Base-by-base conservation (phyloP, 208 protist species). In the Porcisia hertigi region DNA sequence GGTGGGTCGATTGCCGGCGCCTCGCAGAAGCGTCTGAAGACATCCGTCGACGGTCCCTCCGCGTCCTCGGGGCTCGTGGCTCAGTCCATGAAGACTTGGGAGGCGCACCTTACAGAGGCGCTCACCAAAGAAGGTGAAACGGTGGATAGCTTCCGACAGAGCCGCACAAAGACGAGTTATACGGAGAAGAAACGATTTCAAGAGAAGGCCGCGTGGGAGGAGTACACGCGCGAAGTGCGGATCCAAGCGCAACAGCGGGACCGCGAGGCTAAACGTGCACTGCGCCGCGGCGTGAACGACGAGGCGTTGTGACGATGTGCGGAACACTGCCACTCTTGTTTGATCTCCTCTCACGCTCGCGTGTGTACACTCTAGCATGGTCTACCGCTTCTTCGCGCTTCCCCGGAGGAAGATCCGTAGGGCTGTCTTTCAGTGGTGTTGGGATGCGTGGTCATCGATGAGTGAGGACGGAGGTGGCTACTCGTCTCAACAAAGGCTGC, bases 81-180 rank as follows among this genome's bases (percentile, higher is more conserved):
- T 30, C 86, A 91, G 71, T 94, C 92, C 3, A 70, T 91, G 73
- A 66, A 84, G 62, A 63, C 52, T 36, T 96, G 92, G 92, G 85
- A 94, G 69, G 39, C 69, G 16, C 85, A 96, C 73, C 69, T 96
- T 25, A 54, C 82, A 1, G 58, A 41, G 0, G 66, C 87, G 71
- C 82, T 96, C 49, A 69, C 75, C 16, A 39, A n/a, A 14, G 92
- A 96, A 52, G 92, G 92, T 4, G 89, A 94, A 53, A 92, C 92
- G 8, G 49, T 95, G 1, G 84, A 94, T 55, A 89, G 66, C 69
- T 96, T 94, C 76, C 81, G 92, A 12, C 86, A 90, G 39, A 58
- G 80, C 11, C 67, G 80, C 34, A 70, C 82, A 1, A 87, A 92
- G 75, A 60, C 66, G 9, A 94, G 88, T 66, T 95, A 93, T 63